phyloP scores from a whole-genome alignment of 345 rosid genomes.

The Toxicodendron radicans region DNA sequence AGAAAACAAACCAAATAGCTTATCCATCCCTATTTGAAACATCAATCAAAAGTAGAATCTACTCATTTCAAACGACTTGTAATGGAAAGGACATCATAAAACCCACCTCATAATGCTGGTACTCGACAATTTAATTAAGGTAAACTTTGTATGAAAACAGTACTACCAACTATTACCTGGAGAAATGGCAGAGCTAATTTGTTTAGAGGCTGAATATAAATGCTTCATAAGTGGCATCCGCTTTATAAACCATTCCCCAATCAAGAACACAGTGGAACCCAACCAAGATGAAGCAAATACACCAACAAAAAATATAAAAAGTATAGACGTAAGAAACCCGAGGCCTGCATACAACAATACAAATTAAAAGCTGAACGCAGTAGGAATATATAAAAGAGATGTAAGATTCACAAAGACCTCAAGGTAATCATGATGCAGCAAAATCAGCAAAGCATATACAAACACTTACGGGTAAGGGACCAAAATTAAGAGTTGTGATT shows the following conservation, averaged over 20 bases:
- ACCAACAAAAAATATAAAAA: conserved; percentile 72
- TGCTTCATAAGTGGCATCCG: conserved; percentile 80
- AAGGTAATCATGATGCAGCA: background rate
- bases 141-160: background rate
- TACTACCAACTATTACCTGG: conserved; percentile 49
- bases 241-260: conserved; percentile 83
- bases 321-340: conserved; percentile 75
- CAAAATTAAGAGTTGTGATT: background rate
- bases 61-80: background rate
- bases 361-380: background rate
- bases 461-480: background rate
- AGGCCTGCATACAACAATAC: conserved; percentile 52
- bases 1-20: background rate
- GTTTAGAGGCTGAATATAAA: conserved; percentile 81
- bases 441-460: background rate
- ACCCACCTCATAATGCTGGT: background rate
- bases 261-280: conserved; percentile 73
- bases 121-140: background rate
- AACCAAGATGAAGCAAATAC: conserved; percentile 87
- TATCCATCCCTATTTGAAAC: background rate
- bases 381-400: background rate
- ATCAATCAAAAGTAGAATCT: background rate
- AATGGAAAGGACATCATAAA: too few relatives aligned
- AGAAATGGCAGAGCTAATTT: conserved; percentile 80
- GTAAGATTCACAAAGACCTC: background rate